A percentile compares a stretch with the other conserved stretches of the same genome.
Evolutionary conservation across 345 rosid genomes (phyloP).

Genomic region (Euphorbia lathyris): DNA sequence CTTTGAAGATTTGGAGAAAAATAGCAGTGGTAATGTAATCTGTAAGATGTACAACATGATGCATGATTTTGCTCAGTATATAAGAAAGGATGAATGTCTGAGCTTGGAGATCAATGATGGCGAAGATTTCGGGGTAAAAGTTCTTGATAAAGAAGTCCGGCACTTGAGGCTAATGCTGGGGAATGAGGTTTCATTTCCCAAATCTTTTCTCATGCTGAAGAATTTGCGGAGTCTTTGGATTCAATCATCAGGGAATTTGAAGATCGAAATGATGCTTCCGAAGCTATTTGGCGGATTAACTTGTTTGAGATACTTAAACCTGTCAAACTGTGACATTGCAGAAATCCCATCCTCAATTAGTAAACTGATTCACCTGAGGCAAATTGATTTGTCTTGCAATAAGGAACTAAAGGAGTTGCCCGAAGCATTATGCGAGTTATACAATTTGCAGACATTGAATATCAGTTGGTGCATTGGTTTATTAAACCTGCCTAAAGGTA

Average conservation of each 20-base stretch:
- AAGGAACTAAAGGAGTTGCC: conserved; percentile 1
- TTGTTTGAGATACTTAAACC: conserved; percentile 7
- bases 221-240: conserved; percentile 3
- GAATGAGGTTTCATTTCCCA: not conserved
- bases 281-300: not conserved
- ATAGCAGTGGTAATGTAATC: too few species aligned
- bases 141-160: not conserved
- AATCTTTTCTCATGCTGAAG: not conserved
- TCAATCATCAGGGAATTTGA: not conserved
- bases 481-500: not conserved
- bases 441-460: conserved; percentile 5
- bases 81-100: conserved; percentile 8
- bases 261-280: not conserved
- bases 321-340: not conserved
- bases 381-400: conserved; percentile 3
- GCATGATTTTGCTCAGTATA: not conserved
- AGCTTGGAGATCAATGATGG: not conserved
- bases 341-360: conserved; percentile 5
- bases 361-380: conserved; percentile 4
- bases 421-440: not conserved
- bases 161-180: conserved; percentile 1
- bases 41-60: conserved; percentile 11
- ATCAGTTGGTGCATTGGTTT: not conserved
- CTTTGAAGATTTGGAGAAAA: not conserved
- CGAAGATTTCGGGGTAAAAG: not conserved